These are phyloP conservation scores for Myochromella boudieri DNA, from an alignment of 768 basidiomycete genomes.

Conservation along the genomic window DNA sequence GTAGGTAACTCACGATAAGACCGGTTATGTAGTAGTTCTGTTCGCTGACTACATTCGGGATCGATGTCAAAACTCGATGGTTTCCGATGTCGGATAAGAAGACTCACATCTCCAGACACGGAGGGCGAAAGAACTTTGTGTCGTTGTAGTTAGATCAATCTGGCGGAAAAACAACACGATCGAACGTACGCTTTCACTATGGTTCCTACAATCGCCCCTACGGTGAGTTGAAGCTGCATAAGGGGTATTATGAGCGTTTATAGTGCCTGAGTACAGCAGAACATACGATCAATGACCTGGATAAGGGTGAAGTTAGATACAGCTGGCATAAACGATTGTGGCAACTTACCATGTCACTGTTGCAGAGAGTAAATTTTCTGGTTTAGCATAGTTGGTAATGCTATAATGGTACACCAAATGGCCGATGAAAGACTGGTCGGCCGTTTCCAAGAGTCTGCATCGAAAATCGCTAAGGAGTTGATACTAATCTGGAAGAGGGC, in stretches of 20 bases:
- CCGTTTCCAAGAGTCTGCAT: slow-evolving; percentile 48
- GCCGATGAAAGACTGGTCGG: slow-evolving; percentile 56
- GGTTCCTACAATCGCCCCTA: slow-evolving; percentile 50
- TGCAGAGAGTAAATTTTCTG: slow-evolving; percentile 31
- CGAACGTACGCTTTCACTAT: slow-evolving; percentile 50
- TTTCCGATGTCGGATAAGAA: not conserved
- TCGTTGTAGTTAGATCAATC: slow-evolving; percentile 1
- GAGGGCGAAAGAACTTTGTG: slow-evolving; percentile 51
- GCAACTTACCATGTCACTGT: slow-evolving; percentile 45
- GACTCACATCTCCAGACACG: slow-evolving; percentile 66
- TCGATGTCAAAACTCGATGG: not conserved
- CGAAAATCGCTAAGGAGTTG: not conserved
- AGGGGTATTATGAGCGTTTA: slow-evolving; percentile 3
- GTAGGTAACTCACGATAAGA: slow-evolving; percentile 44
- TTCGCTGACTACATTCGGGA: slow-evolving; percentile 47
- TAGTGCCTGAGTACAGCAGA: not conserved
- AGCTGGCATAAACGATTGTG: not conserved
- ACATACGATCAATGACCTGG: slow-evolving; percentile 53
- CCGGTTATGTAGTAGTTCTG: slow-evolving; percentile 52
- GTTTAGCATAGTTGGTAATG: slow-evolving; percentile 42
- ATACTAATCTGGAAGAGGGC: not conserved
- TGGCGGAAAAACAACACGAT: not conserved
- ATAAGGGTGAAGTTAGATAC: slow-evolving; percentile 8
- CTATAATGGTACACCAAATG: slow-evolving; percentile 58
- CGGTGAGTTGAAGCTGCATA: slow-evolving; percentile 44